phyloP scores from a whole-genome alignment of 164 flowering plant species.

The Umbilicus rupestris region DNA sequence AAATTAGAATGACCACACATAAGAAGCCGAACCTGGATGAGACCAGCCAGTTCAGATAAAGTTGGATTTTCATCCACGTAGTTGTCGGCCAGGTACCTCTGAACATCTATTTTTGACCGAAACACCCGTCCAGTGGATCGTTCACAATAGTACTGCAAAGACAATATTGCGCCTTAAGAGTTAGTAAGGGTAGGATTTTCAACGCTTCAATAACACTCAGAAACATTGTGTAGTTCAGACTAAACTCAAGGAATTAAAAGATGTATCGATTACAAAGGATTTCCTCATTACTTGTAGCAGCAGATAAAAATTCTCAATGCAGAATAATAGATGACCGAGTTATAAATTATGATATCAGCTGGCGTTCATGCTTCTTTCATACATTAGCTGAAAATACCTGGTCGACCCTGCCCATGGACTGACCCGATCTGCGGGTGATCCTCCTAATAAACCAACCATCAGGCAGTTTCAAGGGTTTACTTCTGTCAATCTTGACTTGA shows the following conservation, averaged over 20 bases:
- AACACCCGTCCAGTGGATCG: constrained; percentile 31
- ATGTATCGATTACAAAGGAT: background rate
- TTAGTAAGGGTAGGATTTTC: background rate
- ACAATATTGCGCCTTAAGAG: background rate
- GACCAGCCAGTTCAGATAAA: constrained; percentile 3
- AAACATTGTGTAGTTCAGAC: too few species aligned
- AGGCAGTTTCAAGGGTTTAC: background rate
- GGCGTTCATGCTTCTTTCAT: background rate
- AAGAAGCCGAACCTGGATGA: background rate
- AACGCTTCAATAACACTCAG: background rate
- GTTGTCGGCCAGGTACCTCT: constrained; percentile 22
- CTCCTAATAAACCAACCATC: constrained; percentile 8
- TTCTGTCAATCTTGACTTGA: background rate
- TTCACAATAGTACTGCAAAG: constrained; percentile 34
- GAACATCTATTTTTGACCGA: constrained; percentile 26
- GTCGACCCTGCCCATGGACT: constrained; percentile 14
- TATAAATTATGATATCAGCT: background rate
- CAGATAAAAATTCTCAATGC: background rate
- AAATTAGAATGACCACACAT: too few species aligned
- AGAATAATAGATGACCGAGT: background rate
- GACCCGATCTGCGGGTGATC: constrained; percentile 15
- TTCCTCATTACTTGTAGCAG: background rate
- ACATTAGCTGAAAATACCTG: constrained; percentile 17
- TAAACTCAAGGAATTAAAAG: too few species aligned
- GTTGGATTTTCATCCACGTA: constrained; percentile 4